Evolutionary conservation across 2,329 filamentous ascomycete species (phyloP).

Genomic region (Penicillium brevicompactum): DNA sequence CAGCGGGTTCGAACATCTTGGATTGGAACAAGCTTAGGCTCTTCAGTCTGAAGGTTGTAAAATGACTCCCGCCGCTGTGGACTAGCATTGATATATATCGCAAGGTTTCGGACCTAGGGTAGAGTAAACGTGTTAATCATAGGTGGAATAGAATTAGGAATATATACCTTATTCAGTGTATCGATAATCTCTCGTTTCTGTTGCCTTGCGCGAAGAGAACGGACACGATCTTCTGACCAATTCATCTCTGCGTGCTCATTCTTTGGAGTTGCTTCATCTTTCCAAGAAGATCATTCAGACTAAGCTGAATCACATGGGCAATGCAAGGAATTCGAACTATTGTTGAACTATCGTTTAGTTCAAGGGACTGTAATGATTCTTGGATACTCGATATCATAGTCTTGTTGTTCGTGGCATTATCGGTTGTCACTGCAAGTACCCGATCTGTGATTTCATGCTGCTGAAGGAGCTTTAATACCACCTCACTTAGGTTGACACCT

Average conservation of each 20-base stretch:
- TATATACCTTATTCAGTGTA: conserved; percentile 3
- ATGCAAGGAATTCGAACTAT: conserved; percentile 3
- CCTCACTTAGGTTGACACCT: not conserved
- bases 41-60: conserved; percentile 9
- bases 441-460: not conserved
- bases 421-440: conserved; percentile 3
- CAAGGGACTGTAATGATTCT: not conserved
- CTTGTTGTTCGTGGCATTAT: conserved; percentile 6
- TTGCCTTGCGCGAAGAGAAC: not conserved
- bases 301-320: conserved; percentile 4
- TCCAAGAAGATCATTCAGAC: conserved; percentile 4
- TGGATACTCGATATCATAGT: not conserved
- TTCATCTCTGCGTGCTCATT: not conserved
- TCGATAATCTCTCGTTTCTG: conserved; percentile 1
- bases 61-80: conserved; percentile 13
- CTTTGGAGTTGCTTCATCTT: conserved; percentile 3
- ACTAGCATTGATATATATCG: conserved; percentile 15
- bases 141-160: not conserved
- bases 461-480: not conserved
- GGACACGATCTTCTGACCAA: not conserved
- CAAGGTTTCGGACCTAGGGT: conserved; percentile 3
- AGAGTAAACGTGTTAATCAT: not conserved
- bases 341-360: not conserved
- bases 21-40: conserved; percentile 14
- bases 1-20: conserved; percentile 14